Base-by-base conservation (phyloP, 2,329 filamentous ascomycete genomes). In the Curvularia spicifera region DNA sequence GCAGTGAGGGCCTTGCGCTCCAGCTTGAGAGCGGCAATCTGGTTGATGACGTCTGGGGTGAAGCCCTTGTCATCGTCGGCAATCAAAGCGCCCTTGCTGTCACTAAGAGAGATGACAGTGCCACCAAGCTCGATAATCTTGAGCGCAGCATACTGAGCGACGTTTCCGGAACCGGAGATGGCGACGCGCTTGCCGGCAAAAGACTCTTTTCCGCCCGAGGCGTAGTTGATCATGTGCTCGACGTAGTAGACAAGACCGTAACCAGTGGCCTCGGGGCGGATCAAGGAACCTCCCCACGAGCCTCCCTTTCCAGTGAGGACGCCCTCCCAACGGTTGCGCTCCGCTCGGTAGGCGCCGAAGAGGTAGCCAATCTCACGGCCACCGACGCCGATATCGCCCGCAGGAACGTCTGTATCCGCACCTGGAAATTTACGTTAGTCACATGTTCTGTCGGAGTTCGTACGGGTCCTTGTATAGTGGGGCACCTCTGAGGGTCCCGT, bases 61-160 rank as follows among this genome's bases (percentile, higher is more conserved):
- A 98, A 91, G 73, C 83, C 84, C 60, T 85, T 82, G 67, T 87
- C 88, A 63, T 85, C 86, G 64, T 85, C 86, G 72, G 91, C 89
- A 75, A 98, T 83, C 64, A 98, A 84, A 60, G 89, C 80, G 68
- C 95, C 95, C 83, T 91, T 89, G 79, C 89, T 93, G 85, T 98
- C 95, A 71, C 93, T 97, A 56, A 99, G 88, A 42, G 94, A 97
- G 74, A 97, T 84, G 70, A 99, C 91, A 57, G 86, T 94, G 64
- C 89, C 95, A 72, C 95, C 95, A 70, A 98, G 91, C 85, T 98
- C 93, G 72, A 98, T 95, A 76, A 89, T 88, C 84, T 98, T 98
- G 70, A 98, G 89, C 0, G 94, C 95, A 31, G 94, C 94, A 82
- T 95, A 98, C 83, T 98, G 95, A 31, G 95, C 95, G 54, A 98